Evolutionary conservation across 768 basidiomycete species (phyloP), one percentile per base, ranked within the genome.

Genomic region (Termitomyces sp.): DNA sequence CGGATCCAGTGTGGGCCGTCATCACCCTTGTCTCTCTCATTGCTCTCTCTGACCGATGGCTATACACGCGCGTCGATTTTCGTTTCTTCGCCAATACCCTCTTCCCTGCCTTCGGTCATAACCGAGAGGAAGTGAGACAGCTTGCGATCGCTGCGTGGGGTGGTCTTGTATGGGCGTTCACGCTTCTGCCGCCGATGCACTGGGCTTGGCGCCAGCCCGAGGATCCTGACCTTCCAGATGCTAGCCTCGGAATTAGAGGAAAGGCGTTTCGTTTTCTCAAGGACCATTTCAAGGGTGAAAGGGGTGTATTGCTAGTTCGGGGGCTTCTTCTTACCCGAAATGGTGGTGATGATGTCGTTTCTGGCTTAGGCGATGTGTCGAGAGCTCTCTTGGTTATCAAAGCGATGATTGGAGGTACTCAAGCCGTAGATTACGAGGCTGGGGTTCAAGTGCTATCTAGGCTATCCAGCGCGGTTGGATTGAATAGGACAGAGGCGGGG

Each of bases 151-250:
- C 73, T 35, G 65, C 78, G 21, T 87, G 83, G 83, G 72, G 70
- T 50, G 74, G 78, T 50, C 68, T 85, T 26, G 66, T 85, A 21
- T 85, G 84, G 83, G 74, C 77, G 1, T 83, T 78, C 55, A 66
- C 74, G 19, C 73, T 44, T 14, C 28, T 60, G 12, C 59, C 59
- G 5, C 15, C 48, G 32, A 46, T 17, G 2, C 56, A 60, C 24
- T 51, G 21, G 5, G 44, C 45, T 22, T 60, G 71, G 17, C 61
- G 83, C 45, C 70, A 72, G 12, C 24, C 19, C 10, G 57, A 43
- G 17, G 51, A 37, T 22, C 54, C 55, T 3, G 21, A 59, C 12
- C 62, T 60, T 15, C 53, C 58, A 2, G 51, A 61, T 12, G 64
- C 70, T 4, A 54, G 65, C 15, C 32, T 51, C 56, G 37, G 49